phyloP scores from a whole-genome alignment of 306 rosid species.

The Lathyrus oleraceus region DNA sequence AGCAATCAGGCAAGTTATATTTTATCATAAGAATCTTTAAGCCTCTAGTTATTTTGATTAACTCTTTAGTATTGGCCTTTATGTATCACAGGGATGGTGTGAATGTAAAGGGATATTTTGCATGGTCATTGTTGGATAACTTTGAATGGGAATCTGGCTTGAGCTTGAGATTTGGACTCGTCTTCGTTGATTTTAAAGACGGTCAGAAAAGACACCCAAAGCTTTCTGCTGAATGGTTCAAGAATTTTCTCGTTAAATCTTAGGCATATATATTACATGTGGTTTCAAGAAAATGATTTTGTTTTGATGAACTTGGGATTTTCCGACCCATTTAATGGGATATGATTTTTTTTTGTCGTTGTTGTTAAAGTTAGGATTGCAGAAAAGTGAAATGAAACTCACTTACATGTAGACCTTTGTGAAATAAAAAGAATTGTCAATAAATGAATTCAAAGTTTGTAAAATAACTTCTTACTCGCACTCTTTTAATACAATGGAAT shows the following conservation, averaged over 20 bases:
- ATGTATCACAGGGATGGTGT: constrained; percentile 35
- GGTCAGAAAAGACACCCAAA: constrained; percentile 51
- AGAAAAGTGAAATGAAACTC: background rate
- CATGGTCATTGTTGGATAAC: constrained; percentile 57
- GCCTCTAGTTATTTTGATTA: background rate
- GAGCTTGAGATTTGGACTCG: constrained; percentile 47
- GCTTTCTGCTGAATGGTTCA: constrained; percentile 56
- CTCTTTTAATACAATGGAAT: too few relatives aligned
- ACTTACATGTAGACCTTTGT: background rate
- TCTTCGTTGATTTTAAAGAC: constrained; percentile 50
- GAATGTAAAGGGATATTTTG: constrained; percentile 60
- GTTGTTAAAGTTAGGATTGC: background rate
- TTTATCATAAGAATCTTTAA: background rate
- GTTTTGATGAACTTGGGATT: background rate
- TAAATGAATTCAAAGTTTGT: background rate
- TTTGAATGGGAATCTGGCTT: constrained; percentile 56
- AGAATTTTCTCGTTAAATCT: constrained; percentile 44
- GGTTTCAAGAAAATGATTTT: background rate
- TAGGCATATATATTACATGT: background rate
- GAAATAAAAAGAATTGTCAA: background rate
- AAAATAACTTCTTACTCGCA: too few relatives aligned
- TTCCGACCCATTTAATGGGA: too few relatives aligned
- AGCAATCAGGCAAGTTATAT: constrained; percentile 51
- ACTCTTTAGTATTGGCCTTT: background rate
- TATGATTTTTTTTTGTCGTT: too few relatives aligned